phyloP scores from a whole-genome alignment of 345 rosid genomes.

The Cardamine chenopodiifolia region DNA sequence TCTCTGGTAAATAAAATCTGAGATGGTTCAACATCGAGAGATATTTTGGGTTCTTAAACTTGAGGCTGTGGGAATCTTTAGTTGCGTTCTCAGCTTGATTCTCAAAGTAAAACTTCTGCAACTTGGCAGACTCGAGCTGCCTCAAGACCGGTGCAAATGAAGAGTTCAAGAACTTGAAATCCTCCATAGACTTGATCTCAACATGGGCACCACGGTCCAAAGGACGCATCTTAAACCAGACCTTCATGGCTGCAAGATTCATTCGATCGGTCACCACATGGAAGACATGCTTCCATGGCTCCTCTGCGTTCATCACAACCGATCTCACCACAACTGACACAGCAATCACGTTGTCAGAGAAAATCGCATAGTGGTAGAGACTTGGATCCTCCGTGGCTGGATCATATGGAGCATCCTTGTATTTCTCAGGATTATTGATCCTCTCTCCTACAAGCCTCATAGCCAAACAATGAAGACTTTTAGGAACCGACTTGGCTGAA shows the following conservation, averaged over 20 bases:
- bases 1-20: slow-evolving; percentile 87
- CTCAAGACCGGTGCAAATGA: slow-evolving; percentile 73
- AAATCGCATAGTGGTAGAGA: slow-evolving; percentile 76
- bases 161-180: slow-evolving; percentile 63
- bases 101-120: slow-evolving; percentile 57
- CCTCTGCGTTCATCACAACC: slow-evolving; percentile 74
- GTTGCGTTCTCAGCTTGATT: slow-evolving; percentile 52
- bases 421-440: slow-evolving; percentile 72
- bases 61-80: slow-evolving; percentile 45
- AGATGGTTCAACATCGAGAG: slow-evolving; percentile 78
- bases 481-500: slow-evolving; percentile 78
- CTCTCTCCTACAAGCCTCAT: slow-evolving; percentile 94
- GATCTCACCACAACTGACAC: slow-evolving; percentile 93
- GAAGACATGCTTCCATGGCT: slow-evolving; percentile 82
- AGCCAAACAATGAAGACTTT: slow-evolving; percentile 92
- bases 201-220: slow-evolving; percentile 72
- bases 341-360: slow-evolving; percentile 88
- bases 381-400: slow-evolving; percentile 73
- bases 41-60: slow-evolving; percentile 64
- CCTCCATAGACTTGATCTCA: slow-evolving; percentile 81
- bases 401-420: slow-evolving; percentile 56
- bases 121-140: slow-evolving; percentile 68
- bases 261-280: slow-evolving; percentile 83
- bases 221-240: slow-evolving; percentile 94
- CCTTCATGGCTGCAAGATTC: slow-evolving; percentile 94